phyloP scores from a whole-genome alignment of 345 rosid species.

The Boechera divaricarpa region DNA sequence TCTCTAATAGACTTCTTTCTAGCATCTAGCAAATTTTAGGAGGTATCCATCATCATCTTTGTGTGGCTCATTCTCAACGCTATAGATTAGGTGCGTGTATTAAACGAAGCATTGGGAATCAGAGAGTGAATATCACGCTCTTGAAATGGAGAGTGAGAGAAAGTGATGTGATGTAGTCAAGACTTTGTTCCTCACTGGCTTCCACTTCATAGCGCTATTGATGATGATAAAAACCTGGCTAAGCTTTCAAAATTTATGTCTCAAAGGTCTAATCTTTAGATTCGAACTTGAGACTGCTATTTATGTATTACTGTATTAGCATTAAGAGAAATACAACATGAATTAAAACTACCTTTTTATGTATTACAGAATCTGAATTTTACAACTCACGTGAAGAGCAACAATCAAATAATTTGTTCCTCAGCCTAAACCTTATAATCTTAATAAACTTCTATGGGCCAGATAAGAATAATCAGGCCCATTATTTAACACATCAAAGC shows the following conservation, averaged over 20 bases:
- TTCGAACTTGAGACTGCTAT: conserved; percentile 13
- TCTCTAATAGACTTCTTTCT: conserved; percentile 33
- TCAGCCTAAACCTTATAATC: neutral
- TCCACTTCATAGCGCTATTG: conserved; percentile 39
- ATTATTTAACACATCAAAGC: neutral
- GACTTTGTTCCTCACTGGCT: conserved; percentile 30
- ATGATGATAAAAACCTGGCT: conserved; percentile 31
- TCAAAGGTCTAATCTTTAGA: conserved; percentile 12
- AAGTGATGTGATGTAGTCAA: conserved; percentile 36
- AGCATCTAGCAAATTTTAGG: conserved; percentile 35
- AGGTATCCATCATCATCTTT: conserved; percentile 14
- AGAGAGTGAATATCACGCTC: conserved; percentile 32
- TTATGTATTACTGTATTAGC: neutral
- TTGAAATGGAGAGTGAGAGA: neutral
- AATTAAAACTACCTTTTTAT: neutral
- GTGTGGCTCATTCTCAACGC: neutral
- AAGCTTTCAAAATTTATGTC: conserved; percentile 21
- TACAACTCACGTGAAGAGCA: neutral
- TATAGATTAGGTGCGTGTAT: conserved; percentile 36
- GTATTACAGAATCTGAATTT: neutral
- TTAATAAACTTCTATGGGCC: neutral
- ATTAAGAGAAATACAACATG: neutral
- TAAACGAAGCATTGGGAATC: conserved; percentile 12
- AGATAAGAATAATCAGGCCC: neutral
- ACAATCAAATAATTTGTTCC: neutral